Percentiles rank a stretch among this genome's conserved stretches.
These are phyloP conservation scores for Clonostachys chloroleuca DNA, from an alignment of 2,329 filamentous ascomycete genomes.

Conservation along the genomic window DNA sequence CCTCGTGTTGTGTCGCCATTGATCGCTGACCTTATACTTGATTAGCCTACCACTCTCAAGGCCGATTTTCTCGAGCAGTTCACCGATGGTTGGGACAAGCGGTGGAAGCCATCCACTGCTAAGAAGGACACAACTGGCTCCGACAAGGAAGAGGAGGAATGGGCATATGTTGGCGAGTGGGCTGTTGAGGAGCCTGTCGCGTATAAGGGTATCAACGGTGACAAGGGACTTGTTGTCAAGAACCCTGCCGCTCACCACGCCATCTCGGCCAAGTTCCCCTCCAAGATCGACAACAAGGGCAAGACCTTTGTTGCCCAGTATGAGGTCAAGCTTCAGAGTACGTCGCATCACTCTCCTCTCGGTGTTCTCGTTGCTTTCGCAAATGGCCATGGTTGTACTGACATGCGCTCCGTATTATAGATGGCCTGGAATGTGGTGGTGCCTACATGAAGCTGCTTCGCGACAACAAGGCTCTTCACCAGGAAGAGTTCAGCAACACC, in stretches of 20 bases:
- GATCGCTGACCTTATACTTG: no score
- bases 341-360: slow-evolving; percentile 22
- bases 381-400: not conserved
- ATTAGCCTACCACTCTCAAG: slow-evolving; percentile 79
- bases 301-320: slow-evolving; percentile 98
- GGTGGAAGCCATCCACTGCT: slow-evolving; percentile 93
- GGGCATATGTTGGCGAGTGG: slow-evolving; percentile 97
- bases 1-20: slow-evolving; percentile 1
- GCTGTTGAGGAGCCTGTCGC: slow-evolving; percentile 88
- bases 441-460: slow-evolving; percentile 99
- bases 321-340: slow-evolving; percentile 98
- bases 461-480: slow-evolving; percentile 94
- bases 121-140: slow-evolving; percentile 84
- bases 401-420: slow-evolving; percentile 33
- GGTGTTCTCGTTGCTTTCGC: slow-evolving; percentile 1
- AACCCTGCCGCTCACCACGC: slow-evolving; percentile 97
- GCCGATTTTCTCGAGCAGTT: slow-evolving; percentile 98
- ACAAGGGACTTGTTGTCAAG: slow-evolving; percentile 97
- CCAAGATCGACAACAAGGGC: slow-evolving; percentile 94
- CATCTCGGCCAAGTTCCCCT: slow-evolving; percentile 97
- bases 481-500: slow-evolving; percentile 95
- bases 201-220: slow-evolving; percentile 87
- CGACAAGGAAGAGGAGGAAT: slow-evolving; percentile 68
- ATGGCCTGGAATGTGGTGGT: slow-evolving; percentile 94
- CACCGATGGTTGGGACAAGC: slow-evolving; percentile 88